Base-by-base conservation (phyloP, 805 yeast genomes). In the Yamadazyma laniorum region DNA sequence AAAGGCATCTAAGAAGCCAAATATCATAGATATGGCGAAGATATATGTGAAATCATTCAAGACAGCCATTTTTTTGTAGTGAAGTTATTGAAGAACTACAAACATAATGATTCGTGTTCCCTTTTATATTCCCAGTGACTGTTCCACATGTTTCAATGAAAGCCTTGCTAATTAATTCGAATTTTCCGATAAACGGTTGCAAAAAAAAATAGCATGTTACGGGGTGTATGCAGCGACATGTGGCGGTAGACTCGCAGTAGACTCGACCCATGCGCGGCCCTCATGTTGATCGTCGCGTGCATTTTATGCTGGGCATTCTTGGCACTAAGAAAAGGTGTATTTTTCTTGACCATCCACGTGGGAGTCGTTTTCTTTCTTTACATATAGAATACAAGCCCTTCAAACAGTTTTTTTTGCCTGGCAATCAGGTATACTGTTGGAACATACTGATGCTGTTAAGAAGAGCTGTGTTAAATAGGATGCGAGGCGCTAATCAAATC, bases 1-100 rank as follows among this genome's bases (percentile, higher is more conserved):
- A 73, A 79, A 83, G 3, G 89, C 90, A 61, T 83, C 89, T 49
- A 83, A 65, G 67, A 80, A 80, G 42, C 87, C 89, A 60, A 82
- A 82, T 43, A 82, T 59, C 72, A 81, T 71, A 29, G 77, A 77
- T 43, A 81, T 71, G 13, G 87, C 90, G 54, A 83, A 78, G 55
- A 83, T 68, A 53, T 81, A 82, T 59, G 81, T 85, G 52, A 79
- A 83, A 51, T 80, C 77, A 40, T 70, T 75, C 44, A 74, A 61
- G 9, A 21, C 23, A 39, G 58, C 61, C 61, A 65, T 62, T 51
- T 11, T 43, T 18, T 7, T 30, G 7, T n/a, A 15, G 12, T 14
- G 31, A 12, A 28, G 18, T 13, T 6, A 28, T 14, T 9, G 23
- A 9, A 26, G 29, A n/a, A n/a, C 15, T n/a, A 26, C 25, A 12